Conservation (phyloP, 1,284 basidiomycete species). For the Papiliotrema flavescens region DNA sequence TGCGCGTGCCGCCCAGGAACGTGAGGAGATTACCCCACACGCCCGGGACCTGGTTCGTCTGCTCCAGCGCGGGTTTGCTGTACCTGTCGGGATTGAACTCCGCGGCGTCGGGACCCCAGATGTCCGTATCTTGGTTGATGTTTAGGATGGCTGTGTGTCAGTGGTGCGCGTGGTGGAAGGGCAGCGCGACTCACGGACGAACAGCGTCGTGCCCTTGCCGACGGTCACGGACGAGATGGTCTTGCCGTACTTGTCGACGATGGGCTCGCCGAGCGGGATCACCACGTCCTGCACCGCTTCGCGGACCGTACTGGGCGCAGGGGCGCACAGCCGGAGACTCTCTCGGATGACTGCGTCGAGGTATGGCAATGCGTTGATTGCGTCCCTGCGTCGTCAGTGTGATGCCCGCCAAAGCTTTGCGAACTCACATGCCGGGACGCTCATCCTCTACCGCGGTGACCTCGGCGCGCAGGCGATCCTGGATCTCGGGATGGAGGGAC, state of each 20-base stretch:
- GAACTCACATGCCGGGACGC: constrained; percentile 26
- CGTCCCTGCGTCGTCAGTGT: constrained; percentile 29
- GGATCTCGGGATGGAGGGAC: constrained; percentile 55
- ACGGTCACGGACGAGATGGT: constrained; percentile 39
- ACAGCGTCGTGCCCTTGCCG: constrained; percentile 35
- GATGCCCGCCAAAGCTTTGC: not conserved
- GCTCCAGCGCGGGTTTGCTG: constrained; percentile 47
- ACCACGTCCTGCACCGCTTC: constrained; percentile 57
- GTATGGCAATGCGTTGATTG: constrained; percentile 53
- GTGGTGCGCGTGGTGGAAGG: not conserved
- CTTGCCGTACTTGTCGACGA: constrained; percentile 46
- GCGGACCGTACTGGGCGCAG: constrained; percentile 64
- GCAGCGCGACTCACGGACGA: constrained; percentile 36
- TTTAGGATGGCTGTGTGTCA: constrained; percentile 46
- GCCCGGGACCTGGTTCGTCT: constrained; percentile 55
- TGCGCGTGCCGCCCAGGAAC: constrained; percentile 63
- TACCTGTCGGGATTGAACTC: constrained; percentile 54
- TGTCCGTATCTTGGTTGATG: constrained; percentile 58
- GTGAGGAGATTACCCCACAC: constrained; percentile 63
- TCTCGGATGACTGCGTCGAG: constrained; percentile 67
- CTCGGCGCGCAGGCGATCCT: constrained; percentile 59
- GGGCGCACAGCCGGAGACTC: constrained; percentile 61
- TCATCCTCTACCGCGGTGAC: constrained; percentile 51
- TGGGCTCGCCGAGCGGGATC: constrained; percentile 57
- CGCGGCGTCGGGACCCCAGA: constrained; percentile 68